A percentile compares a stretch with the other conserved stretches of the same genome.
Conservation (phyloP, 176 grass and related monocot genomes). For the Musa troglodytarum region DNA sequence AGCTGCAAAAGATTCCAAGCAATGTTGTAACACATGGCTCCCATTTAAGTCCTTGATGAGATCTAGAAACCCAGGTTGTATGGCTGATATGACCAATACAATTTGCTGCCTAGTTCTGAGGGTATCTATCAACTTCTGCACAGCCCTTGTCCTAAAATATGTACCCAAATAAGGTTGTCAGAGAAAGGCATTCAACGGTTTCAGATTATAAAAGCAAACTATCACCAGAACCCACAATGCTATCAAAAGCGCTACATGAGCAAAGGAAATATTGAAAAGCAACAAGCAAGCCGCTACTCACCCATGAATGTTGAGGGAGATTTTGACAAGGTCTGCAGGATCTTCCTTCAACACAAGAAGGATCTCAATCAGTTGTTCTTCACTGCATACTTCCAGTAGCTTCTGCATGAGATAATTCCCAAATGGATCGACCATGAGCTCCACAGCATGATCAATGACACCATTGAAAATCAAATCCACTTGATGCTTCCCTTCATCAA, state of each 20-base stretch:
- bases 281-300: constrained; percentile 19
- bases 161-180: neutral
- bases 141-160: constrained; percentile 52
- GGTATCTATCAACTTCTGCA: constrained; percentile 76
- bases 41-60: constrained; percentile 74
- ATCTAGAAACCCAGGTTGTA: constrained; percentile 49
- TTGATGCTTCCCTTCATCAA: constrained; percentile 52
- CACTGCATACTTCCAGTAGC: constrained; percentile 53
- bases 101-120: constrained; percentile 56
- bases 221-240: too few relatives aligned
- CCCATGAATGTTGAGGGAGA: constrained; percentile 78
- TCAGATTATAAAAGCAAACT: neutral
- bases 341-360: constrained; percentile 38
- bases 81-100: constrained; percentile 33
- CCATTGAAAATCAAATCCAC: constrained; percentile 58
- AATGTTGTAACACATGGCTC: constrained; percentile 79
- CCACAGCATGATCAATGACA: constrained; percentile 40
- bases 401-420: constrained; percentile 98
- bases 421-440: constrained; percentile 72
- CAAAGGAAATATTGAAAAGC: too few relatives aligned
- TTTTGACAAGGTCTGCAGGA: constrained; percentile 33
- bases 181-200: neutral
- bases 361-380: constrained; percentile 54
- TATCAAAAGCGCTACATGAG: neutral
- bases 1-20: constrained; percentile 42